Percentiles rank a stretch among this genome's conserved stretches.
phyloP scores from a whole-genome alignment of 108 stramenopile species.

The Stephanodiscus minutulus region DNA sequence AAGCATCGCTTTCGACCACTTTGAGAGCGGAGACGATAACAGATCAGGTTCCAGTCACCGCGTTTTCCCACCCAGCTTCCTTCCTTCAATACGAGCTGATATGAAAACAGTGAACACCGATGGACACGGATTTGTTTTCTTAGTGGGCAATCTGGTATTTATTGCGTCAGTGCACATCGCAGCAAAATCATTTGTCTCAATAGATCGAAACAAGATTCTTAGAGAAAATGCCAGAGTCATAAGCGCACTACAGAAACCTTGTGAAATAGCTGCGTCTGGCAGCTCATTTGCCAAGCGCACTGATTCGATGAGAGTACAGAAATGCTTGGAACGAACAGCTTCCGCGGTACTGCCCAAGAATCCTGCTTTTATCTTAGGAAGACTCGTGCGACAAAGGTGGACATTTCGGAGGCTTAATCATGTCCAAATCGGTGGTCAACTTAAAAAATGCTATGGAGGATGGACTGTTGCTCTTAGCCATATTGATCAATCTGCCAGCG shows the following conservation, averaged over 20 bases:
- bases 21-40: not conserved
- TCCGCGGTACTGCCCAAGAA: not conserved
- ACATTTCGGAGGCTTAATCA: conserved; percentile 38
- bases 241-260: not conserved
- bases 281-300: not conserved
- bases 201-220: conserved; percentile 11
- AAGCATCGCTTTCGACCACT: conserved; percentile 3
- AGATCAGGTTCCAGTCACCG: not conserved
- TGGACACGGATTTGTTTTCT: conserved; percentile 39
- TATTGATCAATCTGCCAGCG: conserved; percentile 15
- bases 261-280: conserved; percentile 5
- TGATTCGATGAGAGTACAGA: conserved; percentile 19
- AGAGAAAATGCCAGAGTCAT: not conserved
- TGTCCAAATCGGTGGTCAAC: conserved; percentile 8
- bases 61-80: conserved; percentile 10
- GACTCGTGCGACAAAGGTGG: conserved; percentile 46
- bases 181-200: conserved; percentile 23
- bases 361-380: conserved; percentile 24
- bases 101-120: not conserved
- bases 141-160: conserved; percentile 35
- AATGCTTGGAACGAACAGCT: conserved; percentile 32
- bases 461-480: conserved; percentile 48
- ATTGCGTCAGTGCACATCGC: conserved; percentile 38
- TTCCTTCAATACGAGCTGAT: conserved; percentile 12
- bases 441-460: conserved; percentile 39